These are phyloP conservation scores for Sherardia arvensis DNA, from an alignment of 257 asterid genomes.

Conservation along the genomic window DNA sequence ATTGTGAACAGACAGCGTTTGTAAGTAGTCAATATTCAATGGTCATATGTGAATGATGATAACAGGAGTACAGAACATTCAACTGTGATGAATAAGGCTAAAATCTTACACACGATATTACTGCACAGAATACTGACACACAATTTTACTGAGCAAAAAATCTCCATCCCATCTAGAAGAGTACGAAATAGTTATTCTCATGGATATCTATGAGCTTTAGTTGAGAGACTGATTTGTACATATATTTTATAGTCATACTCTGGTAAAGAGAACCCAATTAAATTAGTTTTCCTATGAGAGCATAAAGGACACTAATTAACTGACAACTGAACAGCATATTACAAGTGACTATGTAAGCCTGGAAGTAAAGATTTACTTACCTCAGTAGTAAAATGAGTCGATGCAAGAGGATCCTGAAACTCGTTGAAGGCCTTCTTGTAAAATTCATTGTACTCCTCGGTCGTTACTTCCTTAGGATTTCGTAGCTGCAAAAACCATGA, in stretches of 20 bases:
- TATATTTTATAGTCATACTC: too few species aligned
- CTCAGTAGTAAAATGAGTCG: constrained; percentile 98
- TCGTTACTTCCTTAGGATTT: constrained; percentile 77
- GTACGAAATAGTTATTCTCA: background rate
- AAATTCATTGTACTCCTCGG: constrained; percentile 87
- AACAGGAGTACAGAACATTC: background rate
- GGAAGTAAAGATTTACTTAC: constrained; percentile 18
- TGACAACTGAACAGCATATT: background rate
- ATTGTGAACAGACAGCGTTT: background rate
- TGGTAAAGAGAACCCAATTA: background rate
- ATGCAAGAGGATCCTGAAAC: constrained; percentile 89
- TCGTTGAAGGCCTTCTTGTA: constrained; percentile 87
- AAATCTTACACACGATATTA: background rate
- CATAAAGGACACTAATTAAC: background rate
- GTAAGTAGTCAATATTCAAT: background rate
- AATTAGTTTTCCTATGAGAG: background rate
- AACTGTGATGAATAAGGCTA: background rate
- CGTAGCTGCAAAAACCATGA: constrained; percentile 63
- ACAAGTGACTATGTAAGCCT: background rate
- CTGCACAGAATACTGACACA: background rate
- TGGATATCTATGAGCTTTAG: background rate
- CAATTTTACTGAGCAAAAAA: too few species aligned
- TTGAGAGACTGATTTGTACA: background rate
- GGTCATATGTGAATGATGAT: background rate
- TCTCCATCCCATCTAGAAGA: too few species aligned